Evolutionary conservation across 257 asterid genomes (phyloP), one percentile per base, ranked within the genome.

Genomic region (Voacanga thouarsii): DNA sequence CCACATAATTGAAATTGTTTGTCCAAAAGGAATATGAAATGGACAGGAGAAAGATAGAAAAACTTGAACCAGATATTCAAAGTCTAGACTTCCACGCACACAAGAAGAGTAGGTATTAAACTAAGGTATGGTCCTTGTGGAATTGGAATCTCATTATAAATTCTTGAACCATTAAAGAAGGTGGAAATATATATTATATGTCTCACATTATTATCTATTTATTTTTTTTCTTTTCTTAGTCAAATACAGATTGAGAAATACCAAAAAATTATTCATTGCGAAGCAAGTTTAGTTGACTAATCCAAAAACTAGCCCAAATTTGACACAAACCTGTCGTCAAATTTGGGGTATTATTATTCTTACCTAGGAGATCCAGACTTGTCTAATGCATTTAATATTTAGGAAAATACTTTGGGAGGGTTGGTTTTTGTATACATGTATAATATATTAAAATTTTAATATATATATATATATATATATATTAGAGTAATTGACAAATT

Each of bases 181-280:
- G 2, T 53, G 6, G 59, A 53, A 53, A 14, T 15, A 53, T 14
- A 53, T 1, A 12, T 33, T 33, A 33, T 53, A 18, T 14, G 23
- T 53, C 21, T 18, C 9, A 3, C 24, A 21, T 55, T 55, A 18
- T 55, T 55, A 19, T 24, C 24, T 55, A 51, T 55, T 55, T 67
- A 6, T 44, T 43, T 69, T 43, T 26, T 49, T 1, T 1, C 33
- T 7, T 18, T 19, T 51, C 18, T 16, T 26, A 12, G 12, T 19
- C 26, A 28, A 72, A 71, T 71, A 16, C 2, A n/a, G 33, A 47
- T n/a, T 70, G 23, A 0, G 10, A 14, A n/a, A n/a, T n/a, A n/a
- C n/a, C n/a, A n/a, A n/a, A n/a, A 47, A 26, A 72, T 51, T 5
- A 18, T 56, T 77, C 39, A 67, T 77, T 77, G 56, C 44, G 75